A percentile compares a stretch with the other conserved stretches of the same genome.
phyloP scores from a whole-genome alignment of 176 grass and related monocot genomes.

The Triticum turgidum region DNA sequence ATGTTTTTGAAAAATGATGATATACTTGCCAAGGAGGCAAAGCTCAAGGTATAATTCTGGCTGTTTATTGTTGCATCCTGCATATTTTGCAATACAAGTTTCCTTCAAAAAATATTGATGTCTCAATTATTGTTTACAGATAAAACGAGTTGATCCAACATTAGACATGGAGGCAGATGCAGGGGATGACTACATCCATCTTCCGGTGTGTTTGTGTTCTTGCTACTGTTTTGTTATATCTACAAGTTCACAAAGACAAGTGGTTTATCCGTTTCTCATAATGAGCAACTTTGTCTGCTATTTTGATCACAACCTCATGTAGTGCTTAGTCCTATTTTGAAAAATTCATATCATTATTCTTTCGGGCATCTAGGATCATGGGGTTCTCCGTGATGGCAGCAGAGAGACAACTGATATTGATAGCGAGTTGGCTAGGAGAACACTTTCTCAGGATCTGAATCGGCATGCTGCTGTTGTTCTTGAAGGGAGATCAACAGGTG shows the following conservation, averaged over 20 bases:
- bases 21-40: constrained; percentile 88
- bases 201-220: constrained; percentile 52
- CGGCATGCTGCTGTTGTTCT: constrained; percentile 98
- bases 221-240: constrained; percentile 24
- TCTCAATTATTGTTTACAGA: constrained; percentile 58
- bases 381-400: constrained; percentile 73
- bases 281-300: constrained; percentile 1
- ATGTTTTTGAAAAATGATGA: constrained; percentile 90
- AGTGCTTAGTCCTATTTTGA: constrained; percentile 4
- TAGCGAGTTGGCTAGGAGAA: constrained; percentile 64
- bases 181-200: constrained; percentile 94
- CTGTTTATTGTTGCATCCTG: constrained; percentile 2
- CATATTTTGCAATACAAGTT: constrained; percentile 22
- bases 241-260: constrained; percentile 11
- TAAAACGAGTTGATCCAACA: constrained; percentile 92
- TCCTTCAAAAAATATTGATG: not conserved
- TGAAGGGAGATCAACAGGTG: constrained; percentile 87
- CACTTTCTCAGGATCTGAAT: constrained; percentile 90
- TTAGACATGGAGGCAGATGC: constrained; percentile 97
- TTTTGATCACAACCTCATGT: constrained; percentile 8
- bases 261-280: constrained; percentile 11
- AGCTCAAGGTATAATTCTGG: constrained; percentile 52
- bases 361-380: constrained; percentile 74
- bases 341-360: constrained; percentile 1
- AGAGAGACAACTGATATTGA: constrained; percentile 74